These are phyloP conservation scores for Papiliotrema terrestris DNA, from an alignment of 1,284 basidiomycete genomes.

Conservation along the genomic window DNA sequence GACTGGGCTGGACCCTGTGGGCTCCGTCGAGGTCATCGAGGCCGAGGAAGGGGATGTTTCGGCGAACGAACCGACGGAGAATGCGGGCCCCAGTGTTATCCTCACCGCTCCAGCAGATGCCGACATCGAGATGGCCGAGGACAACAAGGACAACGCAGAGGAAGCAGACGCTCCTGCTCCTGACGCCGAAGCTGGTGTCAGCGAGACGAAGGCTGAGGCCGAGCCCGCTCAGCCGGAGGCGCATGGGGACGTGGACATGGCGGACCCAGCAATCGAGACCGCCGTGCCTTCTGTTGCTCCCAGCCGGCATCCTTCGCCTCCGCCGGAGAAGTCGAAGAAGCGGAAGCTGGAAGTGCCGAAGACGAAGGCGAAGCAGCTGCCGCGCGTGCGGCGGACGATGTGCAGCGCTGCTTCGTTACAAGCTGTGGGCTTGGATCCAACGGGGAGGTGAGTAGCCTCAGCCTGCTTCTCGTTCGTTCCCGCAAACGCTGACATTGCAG, in stretches of 20 bases:
- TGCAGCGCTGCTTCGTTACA: conserved; percentile 27
- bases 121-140: conserved; percentile 5
- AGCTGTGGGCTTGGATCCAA: conserved; percentile 11
- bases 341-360: conserved; percentile 8
- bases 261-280: background rate
- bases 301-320: background rate
- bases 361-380: conserved; percentile 25
- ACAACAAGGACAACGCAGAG: background rate
- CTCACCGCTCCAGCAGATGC: background rate
- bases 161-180: background rate
- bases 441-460: conserved; percentile 1
- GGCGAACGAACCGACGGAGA: background rate
- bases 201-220: background rate
- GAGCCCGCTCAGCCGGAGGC: background rate
- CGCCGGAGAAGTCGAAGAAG: background rate
- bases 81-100: background rate
- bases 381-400: conserved; percentile 20
- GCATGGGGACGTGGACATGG: conserved; percentile 17
- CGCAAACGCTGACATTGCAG: conserved; percentile 5
- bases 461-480: background rate
- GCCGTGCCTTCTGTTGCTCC: background rate
- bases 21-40: background rate
- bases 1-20: too few species aligned
- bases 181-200: background rate
- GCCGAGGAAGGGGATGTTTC: background rate